Conservation (phyloP, 495 filamentous ascomycete species). For the Aspergillus coremiiformis region DNA sequence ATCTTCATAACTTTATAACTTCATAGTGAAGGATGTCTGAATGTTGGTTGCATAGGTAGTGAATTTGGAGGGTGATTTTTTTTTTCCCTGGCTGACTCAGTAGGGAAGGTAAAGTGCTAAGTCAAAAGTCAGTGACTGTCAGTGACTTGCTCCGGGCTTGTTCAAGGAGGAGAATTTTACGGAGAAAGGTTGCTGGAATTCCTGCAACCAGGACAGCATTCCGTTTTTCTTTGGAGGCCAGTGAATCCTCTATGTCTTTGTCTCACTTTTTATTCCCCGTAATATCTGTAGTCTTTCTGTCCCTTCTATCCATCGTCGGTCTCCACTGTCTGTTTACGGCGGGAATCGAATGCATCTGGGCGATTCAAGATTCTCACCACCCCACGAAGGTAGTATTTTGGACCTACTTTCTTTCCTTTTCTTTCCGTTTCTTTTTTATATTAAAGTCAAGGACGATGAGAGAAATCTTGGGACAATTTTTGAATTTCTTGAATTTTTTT, state of each 20-base stretch:
- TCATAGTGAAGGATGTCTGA: too few relatives aligned
- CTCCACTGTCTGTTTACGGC: conserved; percentile 14
- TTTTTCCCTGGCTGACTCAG: not conserved
- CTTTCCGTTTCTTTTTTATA: not conserved
- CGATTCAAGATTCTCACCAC: not conserved
- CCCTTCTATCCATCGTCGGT: not conserved
- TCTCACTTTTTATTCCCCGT: not conserved
- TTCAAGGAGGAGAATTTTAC: not conserved
- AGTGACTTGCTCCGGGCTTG: too few relatives aligned
- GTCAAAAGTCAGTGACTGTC: too few relatives aligned
- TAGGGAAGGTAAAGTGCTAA: not conserved
- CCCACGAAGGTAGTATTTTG: conserved; percentile 5
- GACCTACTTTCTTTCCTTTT: too few relatives aligned
- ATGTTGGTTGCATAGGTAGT: not conserved
- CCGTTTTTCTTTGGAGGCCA: not conserved
- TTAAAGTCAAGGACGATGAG: not conserved
- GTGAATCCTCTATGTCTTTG: not conserved
- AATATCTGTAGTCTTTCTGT: not conserved
- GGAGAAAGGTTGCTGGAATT: not conserved
- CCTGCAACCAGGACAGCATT: conserved; percentile 13
- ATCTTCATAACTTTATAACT: too few relatives aligned
- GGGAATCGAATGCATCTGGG: not conserved
- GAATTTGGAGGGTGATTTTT: not conserved
- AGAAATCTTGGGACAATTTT: not conserved
- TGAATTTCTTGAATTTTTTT: not conserved